Evolutionary conservation across 352 stramenopile genomes (phyloP).

Genomic region (Phytophthora cryptogea): DNA sequence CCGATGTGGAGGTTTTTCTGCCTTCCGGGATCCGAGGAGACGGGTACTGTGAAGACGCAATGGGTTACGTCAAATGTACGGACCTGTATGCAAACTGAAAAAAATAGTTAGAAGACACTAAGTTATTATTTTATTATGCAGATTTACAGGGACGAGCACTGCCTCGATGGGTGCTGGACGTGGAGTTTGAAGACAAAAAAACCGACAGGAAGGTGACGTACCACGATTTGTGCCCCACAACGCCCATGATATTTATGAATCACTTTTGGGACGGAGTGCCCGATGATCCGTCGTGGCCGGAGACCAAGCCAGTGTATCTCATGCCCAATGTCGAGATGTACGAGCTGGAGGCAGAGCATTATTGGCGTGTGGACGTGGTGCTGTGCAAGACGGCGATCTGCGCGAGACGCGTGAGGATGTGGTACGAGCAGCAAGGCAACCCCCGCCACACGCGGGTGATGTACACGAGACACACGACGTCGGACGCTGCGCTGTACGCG

Average conservation of each 20-base stretch:
- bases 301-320: conserved; percentile 40
- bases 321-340: conserved; percentile 64
- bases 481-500: conserved; percentile 48
- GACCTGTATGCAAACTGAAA: background rate
- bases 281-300: conserved; percentile 33
- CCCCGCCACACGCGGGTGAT: conserved; percentile 50
- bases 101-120: background rate
- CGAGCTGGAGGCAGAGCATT: conserved; percentile 53
- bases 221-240: conserved; percentile 55
- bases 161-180: conserved; percentile 49
- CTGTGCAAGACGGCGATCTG: conserved; percentile 65
- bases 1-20: conserved; percentile 69
- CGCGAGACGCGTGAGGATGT: conserved; percentile 42
- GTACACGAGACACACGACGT: conserved; percentile 64
- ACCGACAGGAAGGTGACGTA: conserved; percentile 46
- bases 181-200: conserved; percentile 45
- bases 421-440: conserved; percentile 63
- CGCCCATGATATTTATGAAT: conserved; percentile 50
- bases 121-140: conserved; percentile 18
- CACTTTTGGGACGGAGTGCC: conserved; percentile 53
- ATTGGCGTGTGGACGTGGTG: conserved; percentile 55
- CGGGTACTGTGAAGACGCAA: conserved; percentile 77
- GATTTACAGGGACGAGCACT: conserved; percentile 51
- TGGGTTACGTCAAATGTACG: conserved; percentile 72
- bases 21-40: conserved; percentile 47